Percentiles rank a stretch among this genome's conserved stretches.
Conservation (phyloP, 2,329 filamentous ascomycete genomes). For the Colletotrichum gloeosporioides region DNA sequence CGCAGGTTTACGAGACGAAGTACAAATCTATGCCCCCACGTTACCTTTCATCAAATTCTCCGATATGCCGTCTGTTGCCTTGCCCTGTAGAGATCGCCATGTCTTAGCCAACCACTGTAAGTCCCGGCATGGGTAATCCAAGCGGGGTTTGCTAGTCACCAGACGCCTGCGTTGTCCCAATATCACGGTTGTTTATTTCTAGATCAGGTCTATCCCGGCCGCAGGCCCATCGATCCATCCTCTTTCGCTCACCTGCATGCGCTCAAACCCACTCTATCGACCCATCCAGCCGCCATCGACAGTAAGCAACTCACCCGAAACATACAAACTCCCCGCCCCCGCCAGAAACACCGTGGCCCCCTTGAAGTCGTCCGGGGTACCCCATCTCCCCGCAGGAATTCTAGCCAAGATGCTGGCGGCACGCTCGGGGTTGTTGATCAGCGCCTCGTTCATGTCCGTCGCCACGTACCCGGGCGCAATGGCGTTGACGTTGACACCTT, state of each 20-base stretch:
- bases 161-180: background rate
- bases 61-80: background rate
- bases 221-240: background rate
- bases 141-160: background rate
- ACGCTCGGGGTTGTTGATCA: constrained; percentile 74
- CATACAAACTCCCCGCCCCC: constrained; percentile 76
- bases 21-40: background rate
- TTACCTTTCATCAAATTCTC: background rate
- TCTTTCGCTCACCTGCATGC: background rate
- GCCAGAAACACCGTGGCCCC: constrained; percentile 80
- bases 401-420: constrained; percentile 76
- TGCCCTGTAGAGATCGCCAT: background rate
- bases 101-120: background rate
- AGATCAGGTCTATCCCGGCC: background rate
- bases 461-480: constrained; percentile 90
- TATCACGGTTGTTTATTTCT: background rate
- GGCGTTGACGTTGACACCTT: constrained; percentile 83
- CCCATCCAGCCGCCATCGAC: constrained; percentile 97
- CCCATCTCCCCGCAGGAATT: constrained; percentile 87
- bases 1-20: background rate
- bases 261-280: constrained; percentile 52
- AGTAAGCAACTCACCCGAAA: constrained; percentile 80
- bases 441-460: constrained; percentile 90
- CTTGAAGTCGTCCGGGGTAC: constrained; percentile 84
- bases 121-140: background rate